Conservation (phyloP, 2,329 filamentous ascomycete genomes). For the Setomelanomma holmii region DNA sequence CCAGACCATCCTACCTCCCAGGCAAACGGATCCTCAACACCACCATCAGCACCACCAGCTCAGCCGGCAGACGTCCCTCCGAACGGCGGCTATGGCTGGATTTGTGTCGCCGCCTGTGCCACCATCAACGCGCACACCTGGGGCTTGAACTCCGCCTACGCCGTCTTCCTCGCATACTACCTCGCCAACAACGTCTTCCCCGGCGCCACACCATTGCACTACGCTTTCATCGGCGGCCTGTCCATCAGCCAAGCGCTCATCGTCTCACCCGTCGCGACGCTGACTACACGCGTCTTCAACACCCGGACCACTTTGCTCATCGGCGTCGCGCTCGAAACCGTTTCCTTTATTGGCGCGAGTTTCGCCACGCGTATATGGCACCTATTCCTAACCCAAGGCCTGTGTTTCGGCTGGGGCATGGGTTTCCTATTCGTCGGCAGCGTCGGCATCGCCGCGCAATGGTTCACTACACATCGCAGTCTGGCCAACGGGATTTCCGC, state of each 20-base stretch:
- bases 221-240: conserved; percentile 78
- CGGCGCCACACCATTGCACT: conserved; percentile 69
- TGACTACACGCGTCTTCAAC: conserved; percentile 66
- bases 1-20: not conserved
- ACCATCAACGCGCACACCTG: conserved; percentile 66
- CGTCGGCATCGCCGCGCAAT: conserved; percentile 73
- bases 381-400: conserved; percentile 75
- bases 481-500: conserved; percentile 73
- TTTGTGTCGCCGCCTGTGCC: conserved; percentile 53
- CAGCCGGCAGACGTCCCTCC: conserved; percentile 54
- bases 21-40: not conserved
- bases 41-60: not conserved
- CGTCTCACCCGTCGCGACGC: conserved; percentile 72
- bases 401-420: conserved; percentile 80
- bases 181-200: conserved; percentile 69
- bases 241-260: conserved; percentile 71
- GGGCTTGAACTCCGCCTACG: conserved; percentile 75
- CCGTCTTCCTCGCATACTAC: conserved; percentile 77
- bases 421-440: conserved; percentile 76
- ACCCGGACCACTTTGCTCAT: conserved; percentile 69
- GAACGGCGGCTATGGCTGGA: conserved; percentile 69
- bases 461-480: conserved; percentile 73
- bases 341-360: conserved; percentile 72
- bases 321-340: conserved; percentile 69
- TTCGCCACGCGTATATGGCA: conserved; percentile 76